Base-by-base conservation (phyloP, 1,139 yeast species). In the Sugiyamaella xylanicola region DNA sequence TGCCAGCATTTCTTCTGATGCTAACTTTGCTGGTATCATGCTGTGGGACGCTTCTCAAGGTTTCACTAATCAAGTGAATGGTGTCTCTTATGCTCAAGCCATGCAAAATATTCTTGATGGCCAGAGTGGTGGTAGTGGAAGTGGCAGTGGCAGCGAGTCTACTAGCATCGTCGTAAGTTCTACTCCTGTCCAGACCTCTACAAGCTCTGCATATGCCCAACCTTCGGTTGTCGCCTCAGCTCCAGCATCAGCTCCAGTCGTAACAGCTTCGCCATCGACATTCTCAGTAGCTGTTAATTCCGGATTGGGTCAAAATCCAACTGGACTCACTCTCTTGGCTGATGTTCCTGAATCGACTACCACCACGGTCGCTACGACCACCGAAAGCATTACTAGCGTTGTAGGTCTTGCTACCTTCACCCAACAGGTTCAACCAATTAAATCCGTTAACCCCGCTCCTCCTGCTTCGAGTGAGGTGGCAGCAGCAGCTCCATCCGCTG, bases 21-120 rank as follows among this genome's bases (percentile, higher is more conserved):
- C 77, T 7, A 70, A 79, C 54, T 88, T 91, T 66, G 97, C 95
- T 61, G 97, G 97, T 68, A 80, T 91, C 64, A 84, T 88, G 75
- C 73, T 90, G 60, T 91, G 97, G 97, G 97, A 91, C 72, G 96
- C 96, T 53, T 86, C 95, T 54, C 90, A 86, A 70, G 91, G 86
- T 15, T 81, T 77, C 68, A 68, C 77, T 19, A 89, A 88, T 68
- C 51, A 55, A 16, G 70, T 67, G 25, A 74, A 76, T 49, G 84
- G 83, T 39, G 69, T 66, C 20, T 74, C 73, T 54, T 82, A 71
- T 66, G 81, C 75, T 39, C 71, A 67, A 27, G 74, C 73, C 15
- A 72, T 82, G 74, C 79, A 81, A 66, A 62, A 65, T 36, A 62
- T 73, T 48, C 63, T 77, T 51, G 65, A 63, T 17, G 63, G 61